Percentiles rank a stretch among this genome's conserved stretches.
phyloP scores from a whole-genome alignment of 225 moss, liverwort and hornwort genomes.

The Climacium dendroides region DNA sequence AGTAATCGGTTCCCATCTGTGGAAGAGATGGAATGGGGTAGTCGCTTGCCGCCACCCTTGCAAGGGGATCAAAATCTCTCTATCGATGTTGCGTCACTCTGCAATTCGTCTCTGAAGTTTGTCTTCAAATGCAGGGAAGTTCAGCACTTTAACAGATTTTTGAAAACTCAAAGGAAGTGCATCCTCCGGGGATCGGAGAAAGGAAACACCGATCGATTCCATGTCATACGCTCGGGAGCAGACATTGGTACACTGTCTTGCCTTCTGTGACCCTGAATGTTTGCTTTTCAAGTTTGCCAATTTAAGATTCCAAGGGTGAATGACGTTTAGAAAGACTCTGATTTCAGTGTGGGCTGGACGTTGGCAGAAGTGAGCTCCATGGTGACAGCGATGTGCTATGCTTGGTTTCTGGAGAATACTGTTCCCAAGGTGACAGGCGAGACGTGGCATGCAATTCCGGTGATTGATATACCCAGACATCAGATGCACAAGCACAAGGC shows the following conservation, averaged over 20 bases:
- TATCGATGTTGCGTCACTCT: constrained; percentile 9
- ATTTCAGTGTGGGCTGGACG: not conserved
- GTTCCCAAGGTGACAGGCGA: constrained; percentile 19
- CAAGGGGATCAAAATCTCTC: constrained; percentile 2
- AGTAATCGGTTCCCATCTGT: constrained; percentile 2
- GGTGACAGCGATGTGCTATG: constrained; percentile 17
- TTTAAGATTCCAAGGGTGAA: not conserved
- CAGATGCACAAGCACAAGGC: constrained; percentile 25
- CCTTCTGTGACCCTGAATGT: not conserved
- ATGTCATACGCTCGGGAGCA: constrained; percentile 8
- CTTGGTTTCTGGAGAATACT: constrained; percentile 31
- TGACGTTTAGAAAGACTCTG: not conserved
- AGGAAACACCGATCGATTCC: constrained; percentile 11
- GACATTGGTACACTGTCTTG: constrained; percentile 1
- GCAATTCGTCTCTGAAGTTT: constrained; percentile 22
- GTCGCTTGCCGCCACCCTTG: constrained; percentile 14
- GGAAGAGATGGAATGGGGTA: constrained; percentile 22
- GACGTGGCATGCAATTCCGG: constrained; percentile 19
- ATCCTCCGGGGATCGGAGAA: not conserved
- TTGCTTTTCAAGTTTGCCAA: not conserved
- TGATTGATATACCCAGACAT: constrained; percentile 17
- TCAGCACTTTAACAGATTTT: constrained; percentile 18
- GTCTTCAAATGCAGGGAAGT: constrained; percentile 29
- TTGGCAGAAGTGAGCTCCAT: constrained; percentile 26
- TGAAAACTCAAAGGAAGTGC: constrained; percentile 15